Base-by-base conservation (phyloP, 768 basidiomycete genomes). In the Tubosaeta brunneosetosa region DNA sequence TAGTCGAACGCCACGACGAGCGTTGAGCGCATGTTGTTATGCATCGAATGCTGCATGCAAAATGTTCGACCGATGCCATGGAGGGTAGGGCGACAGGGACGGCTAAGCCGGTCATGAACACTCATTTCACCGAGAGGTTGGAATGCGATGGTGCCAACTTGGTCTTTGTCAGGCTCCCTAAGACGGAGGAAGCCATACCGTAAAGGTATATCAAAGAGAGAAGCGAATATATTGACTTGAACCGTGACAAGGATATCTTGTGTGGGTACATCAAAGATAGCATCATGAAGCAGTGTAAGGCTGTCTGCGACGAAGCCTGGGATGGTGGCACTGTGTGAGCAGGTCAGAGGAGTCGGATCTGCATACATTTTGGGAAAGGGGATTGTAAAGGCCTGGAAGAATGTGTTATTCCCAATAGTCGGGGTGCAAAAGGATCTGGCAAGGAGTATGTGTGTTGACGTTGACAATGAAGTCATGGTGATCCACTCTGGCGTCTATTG, bases 381-480 rank as follows among this genome's bases (percentile, higher is more conserved):
- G 27, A 65, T 38, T 5, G 47, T 1, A 14, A 56, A 65, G 0
- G 57, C 62, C n/a, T 55, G 41, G 17, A 63, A 25, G 26, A 34
- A 27, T 3, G 60, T 55, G 16, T 5, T 12, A 50, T 50, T 56
- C 17, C 53, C 57, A 3, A 22, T 29, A 8, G 27, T 2, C 2
- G 19, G 6, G 27, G 27, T 29, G 27, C 8, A 29, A 29, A 29
- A 29, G 27, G 27, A 17, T 8, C 33, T 16, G 9, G 57, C 47
- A 4, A 65, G 26, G 1, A 65, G 16, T 5, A 63, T 22, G 49
- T 63, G 60, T 2, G 62, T 62, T 17, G 57, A 59, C 10, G 62
- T 63, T 11, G 62, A n/a, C n/a, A n/a, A n/a, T n/a, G n/a, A n/a
- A n/a, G n/a, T n/a, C n/a, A n/a, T n/a, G n/a, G n/a, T n/a, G n/a